A percentile compares a stretch with the other conserved stretches of the same genome.
phyloP scores from a whole-genome alignment of 306 rosid genomes.

The Geum urbanum region DNA sequence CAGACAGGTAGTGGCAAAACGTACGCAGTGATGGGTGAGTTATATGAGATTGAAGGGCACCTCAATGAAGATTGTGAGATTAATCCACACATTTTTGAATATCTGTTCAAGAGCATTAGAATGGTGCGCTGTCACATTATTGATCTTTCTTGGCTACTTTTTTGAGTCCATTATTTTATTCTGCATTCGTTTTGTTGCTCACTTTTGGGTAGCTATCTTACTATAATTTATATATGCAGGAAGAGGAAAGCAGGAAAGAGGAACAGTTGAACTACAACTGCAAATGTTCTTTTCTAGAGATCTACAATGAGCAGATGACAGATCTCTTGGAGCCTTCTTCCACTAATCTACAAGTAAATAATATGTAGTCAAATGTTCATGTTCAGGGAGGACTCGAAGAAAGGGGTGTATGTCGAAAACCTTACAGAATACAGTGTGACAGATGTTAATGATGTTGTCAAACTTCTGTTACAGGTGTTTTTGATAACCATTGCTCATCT shows the following conservation, averaged over 20 bases:
- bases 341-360: slow-evolving; percentile 77
- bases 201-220: slow-evolving; percentile 24
- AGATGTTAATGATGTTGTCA: slow-evolving; percentile 71
- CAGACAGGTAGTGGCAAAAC: slow-evolving; percentile 99
- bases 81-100: slow-evolving; percentile 85
- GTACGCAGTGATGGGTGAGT: slow-evolving; percentile 96
- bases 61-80: slow-evolving; percentile 71
- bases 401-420: slow-evolving; percentile 90
- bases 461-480: slow-evolving; percentile 78
- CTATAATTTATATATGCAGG: slow-evolving; percentile 40
- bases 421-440: slow-evolving; percentile 70
- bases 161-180: slow-evolving; percentile 10
- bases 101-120: slow-evolving; percentile 63
- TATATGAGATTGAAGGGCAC: slow-evolving; percentile 55
- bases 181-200: neutral
- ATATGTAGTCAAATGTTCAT: slow-evolving; percentile 23
- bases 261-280: slow-evolving; percentile 76
- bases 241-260: slow-evolving; percentile 66
- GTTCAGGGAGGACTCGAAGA: slow-evolving; percentile 88
- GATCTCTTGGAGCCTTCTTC: slow-evolving; percentile 95
- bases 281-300: slow-evolving; percentile 91
- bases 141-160: slow-evolving; percentile 15
- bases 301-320: slow-evolving; percentile 92
- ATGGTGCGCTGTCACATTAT: slow-evolving; percentile 39
- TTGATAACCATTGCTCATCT: slow-evolving; percentile 15